phyloP scores from a whole-genome alignment of 2,329 filamentous ascomycete genomes.

The Monosporascus sp. region DNA sequence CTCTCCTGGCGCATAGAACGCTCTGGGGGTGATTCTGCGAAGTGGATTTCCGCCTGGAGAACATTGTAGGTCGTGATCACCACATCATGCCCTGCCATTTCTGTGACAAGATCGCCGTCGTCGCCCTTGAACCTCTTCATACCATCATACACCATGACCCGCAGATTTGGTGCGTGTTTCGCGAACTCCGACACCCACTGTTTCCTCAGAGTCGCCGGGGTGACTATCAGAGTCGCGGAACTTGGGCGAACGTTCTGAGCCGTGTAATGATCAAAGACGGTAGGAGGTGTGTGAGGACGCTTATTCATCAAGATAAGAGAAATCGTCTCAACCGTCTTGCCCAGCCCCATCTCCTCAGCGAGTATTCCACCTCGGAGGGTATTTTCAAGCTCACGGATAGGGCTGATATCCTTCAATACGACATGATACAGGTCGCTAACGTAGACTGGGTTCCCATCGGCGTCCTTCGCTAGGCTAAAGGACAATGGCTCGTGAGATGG shows the following conservation, averaged over 20 bases:
- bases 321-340: constrained; percentile 74
- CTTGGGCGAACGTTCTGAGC: constrained; percentile 41
- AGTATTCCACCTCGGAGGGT: constrained; percentile 57
- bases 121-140: constrained; percentile 32
- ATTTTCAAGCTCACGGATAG: constrained; percentile 39
- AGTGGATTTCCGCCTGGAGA: constrained; percentile 76
- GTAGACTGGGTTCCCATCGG: constrained; percentile 31
- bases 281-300: constrained; percentile 24
- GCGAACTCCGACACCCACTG: constrained; percentile 60
- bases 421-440: constrained; percentile 58
- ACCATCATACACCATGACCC: constrained; percentile 53
- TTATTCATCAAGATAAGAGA: constrained; percentile 62
- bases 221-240: constrained; percentile 56
- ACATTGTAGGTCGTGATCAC: constrained; percentile 63
- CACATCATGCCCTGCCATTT: constrained; percentile 49
- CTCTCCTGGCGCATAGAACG: constrained; percentile 61
- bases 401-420: constrained; percentile 43
- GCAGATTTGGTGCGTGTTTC: constrained; percentile 52
- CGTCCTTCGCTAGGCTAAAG: constrained; percentile 41
- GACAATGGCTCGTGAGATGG: constrained; percentile 32
- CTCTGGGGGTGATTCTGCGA: constrained; percentile 63
- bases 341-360: constrained; percentile 78
- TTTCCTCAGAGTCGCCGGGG: constrained; percentile 48
- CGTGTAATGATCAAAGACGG: constrained; percentile 33
- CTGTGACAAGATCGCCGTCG: constrained; percentile 35